Evolutionary conservation across 2,329 filamentous ascomycete genomes (phyloP).

Genomic region (Stromatinia cepivora): DNA sequence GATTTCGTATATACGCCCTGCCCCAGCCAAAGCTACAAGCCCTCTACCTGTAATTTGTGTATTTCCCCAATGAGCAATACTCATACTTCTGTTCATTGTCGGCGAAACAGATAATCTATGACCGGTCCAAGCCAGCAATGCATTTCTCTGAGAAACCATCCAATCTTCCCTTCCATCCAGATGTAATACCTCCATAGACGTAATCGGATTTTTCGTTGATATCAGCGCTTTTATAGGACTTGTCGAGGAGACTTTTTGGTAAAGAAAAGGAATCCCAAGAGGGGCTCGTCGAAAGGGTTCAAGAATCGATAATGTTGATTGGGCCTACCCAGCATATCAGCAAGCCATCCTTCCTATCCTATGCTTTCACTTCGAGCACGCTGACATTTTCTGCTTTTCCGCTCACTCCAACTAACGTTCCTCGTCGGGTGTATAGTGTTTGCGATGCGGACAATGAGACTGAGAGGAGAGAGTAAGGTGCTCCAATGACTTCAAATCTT

Average conservation of each 20-base stretch:
- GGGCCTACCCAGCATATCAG: constrained; percentile 55
- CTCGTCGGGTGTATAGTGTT: constrained; percentile 86
- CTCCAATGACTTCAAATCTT: constrained; percentile 88
- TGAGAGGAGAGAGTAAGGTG: constrained; percentile 90
- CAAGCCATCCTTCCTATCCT: constrained; percentile 18
- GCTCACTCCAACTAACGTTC: constrained; percentile 84
- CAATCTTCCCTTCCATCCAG: constrained; percentile 94
- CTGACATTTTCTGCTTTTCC: constrained; percentile 87
- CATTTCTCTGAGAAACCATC: constrained; percentile 85
- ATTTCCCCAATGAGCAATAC: constrained; percentile 87
- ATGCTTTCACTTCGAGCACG: constrained; percentile 18
- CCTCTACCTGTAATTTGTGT: constrained; percentile 86
- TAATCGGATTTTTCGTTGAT: constrained; percentile 80
- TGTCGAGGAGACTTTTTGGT: constrained; percentile 86
- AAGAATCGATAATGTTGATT: constrained; percentile 85
- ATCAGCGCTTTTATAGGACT: constrained; percentile 86
- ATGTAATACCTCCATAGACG: constrained; percentile 83
- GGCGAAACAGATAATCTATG: constrained; percentile 78
- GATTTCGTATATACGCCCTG: constrained; percentile 87
- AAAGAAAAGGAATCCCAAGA: constrained; percentile 90
- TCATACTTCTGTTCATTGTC: constrained; percentile 71
- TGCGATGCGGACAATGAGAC: constrained; percentile 92
- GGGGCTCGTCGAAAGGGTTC: constrained; percentile 78
- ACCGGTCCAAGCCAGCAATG: constrained; percentile 94
- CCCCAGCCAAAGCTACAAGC: constrained; percentile 78